Evolutionary conservation across 2,329 filamentous ascomycete genomes (phyloP).

Genomic region (Neofusicoccum cordaticola): DNA sequence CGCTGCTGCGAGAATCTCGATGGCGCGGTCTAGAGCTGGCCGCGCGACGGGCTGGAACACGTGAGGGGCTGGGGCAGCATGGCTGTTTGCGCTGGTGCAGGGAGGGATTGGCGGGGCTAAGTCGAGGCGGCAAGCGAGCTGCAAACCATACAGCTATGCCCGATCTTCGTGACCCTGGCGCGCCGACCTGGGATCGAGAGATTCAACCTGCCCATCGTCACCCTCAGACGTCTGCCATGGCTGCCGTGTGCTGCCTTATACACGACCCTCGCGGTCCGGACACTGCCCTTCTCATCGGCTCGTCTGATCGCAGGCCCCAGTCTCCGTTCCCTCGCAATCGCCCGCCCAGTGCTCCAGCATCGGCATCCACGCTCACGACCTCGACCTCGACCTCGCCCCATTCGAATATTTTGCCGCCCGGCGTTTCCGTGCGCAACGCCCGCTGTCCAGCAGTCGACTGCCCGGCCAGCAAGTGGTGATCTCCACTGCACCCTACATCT

Average conservation of each 20-base stretch:
- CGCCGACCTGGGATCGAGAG: background rate
- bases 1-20: background rate
- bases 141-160: slow-evolving; percentile 13
- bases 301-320: background rate
- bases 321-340: background rate
- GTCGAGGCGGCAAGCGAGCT: slow-evolving; percentile 7
- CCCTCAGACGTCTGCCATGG: background rate
- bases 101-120: background rate
- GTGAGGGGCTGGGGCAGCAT: background rate
- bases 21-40: slow-evolving; percentile 8
- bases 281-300: background rate
- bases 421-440: background rate
- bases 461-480: background rate
- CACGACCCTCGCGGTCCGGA: slow-evolving; percentile 6
- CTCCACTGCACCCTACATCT: slow-evolving; percentile 1
- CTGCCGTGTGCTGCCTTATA: slow-evolving; percentile 1
- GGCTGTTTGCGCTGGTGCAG: background rate
- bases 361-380: background rate
- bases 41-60: background rate
- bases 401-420: background rate
- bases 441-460: background rate
- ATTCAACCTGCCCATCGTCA: slow-evolving; percentile 15
- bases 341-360: background rate
- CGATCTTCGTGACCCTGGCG: slow-evolving; percentile 7
- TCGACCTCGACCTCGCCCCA: background rate